Evolutionary conservation across 1,284 basidiomycete genomes (phyloP), one percentile per base, ranked within the genome.

Genomic region (Austroboletus niveus): DNA sequence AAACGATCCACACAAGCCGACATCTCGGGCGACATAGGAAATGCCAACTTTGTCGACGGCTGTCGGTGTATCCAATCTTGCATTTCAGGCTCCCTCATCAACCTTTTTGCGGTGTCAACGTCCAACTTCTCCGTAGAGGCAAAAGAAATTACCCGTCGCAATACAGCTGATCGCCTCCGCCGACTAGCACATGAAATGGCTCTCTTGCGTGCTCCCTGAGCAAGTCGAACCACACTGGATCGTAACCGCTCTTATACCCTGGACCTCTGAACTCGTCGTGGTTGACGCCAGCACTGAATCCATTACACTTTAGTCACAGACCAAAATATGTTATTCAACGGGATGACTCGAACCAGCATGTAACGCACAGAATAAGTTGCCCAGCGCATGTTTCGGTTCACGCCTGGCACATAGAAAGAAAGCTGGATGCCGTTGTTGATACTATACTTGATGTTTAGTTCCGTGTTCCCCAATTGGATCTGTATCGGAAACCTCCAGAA

Each of bases 401-500:
- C 69, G 2, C 85, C 90, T 1, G 96, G 95, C 12, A 98, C 85
- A 62, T 82, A 86, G 69, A 99, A 99, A 39, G 82, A 79, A 52
- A 93, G 75, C 50, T 82, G 78, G 49, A 87, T 85, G 1, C 94
- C 91, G 24, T 81, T 72, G 62, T 95, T 94, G 57, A 94, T 76
- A 42, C 78, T 78, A 65, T 98, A 98, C 48, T 75, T 77, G 43
- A 97, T 79, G n/a, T 77, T 73, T 78, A 92, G 90, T 72, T 96
- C 92, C 35, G 76, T 72, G 8, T 77, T 70, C 5, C 79, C 77
- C 8, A 98, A 69, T 6, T 92, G 92, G 50, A 99, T 79, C 59
- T 89, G 82, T 50, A 98, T 82, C 67, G 89, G 80, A 75, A 98
- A 98, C 49, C 97, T 80, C 92, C 94, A 98, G 74, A 99, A 99